Evolutionary conservation across 2,329 filamentous ascomycete species (phyloP).

Genomic region (Trichothecium sympodiale): DNA sequence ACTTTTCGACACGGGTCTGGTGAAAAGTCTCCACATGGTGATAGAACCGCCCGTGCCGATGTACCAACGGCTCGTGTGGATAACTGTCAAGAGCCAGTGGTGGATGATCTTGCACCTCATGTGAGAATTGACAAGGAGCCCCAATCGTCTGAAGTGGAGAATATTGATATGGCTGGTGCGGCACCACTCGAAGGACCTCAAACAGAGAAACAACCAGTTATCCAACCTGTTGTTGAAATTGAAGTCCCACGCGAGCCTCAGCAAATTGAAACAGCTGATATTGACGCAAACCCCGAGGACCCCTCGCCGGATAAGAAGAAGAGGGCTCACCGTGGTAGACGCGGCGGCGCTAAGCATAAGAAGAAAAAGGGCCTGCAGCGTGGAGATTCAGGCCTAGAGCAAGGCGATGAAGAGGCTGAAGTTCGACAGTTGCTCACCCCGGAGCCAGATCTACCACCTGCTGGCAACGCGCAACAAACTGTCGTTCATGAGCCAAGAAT

Average conservation of each 20-base stretch:
- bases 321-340: slow-evolving; percentile 58
- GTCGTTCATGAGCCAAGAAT: no score
- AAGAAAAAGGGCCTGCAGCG: slow-evolving; percentile 43
- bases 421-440: slow-evolving; percentile 27
- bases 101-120: neutral
- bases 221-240: neutral
- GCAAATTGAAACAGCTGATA: neutral
- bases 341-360: slow-evolving; percentile 59
- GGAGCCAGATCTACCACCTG: slow-evolving; percentile 52
- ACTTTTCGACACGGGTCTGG: neutral
- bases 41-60: no score
- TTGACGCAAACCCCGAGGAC: neutral
- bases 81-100: neutral
- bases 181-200: neutral
- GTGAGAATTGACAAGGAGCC: neutral
- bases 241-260: neutral
- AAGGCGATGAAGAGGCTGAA: slow-evolving; percentile 34
- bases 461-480: slow-evolving; percentile 31
- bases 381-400: slow-evolving; percentile 33
- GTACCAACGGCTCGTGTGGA: no score
- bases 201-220: neutral
- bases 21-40: no score
- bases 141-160: neutral
- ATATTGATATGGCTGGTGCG: neutral
- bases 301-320: slow-evolving; percentile 46